phyloP scores from a whole-genome alignment of 2,329 filamentous ascomycete species.

The Leptographium lundbergii region DNA sequence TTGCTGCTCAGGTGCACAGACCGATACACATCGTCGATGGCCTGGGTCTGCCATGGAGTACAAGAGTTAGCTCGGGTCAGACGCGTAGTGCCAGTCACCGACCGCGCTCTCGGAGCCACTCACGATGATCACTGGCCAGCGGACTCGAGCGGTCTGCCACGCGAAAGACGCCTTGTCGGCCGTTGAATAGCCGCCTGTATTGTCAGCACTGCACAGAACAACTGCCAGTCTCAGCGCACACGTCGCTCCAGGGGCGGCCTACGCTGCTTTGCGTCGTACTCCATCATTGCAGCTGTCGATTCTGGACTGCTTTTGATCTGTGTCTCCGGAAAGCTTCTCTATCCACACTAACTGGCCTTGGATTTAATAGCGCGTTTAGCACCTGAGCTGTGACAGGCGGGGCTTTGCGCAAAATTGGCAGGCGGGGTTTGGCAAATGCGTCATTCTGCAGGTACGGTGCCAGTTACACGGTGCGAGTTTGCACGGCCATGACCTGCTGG shows the following conservation, averaged over 20 bases:
- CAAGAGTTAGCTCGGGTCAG: not conserved
- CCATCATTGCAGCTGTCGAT: slow-evolving; percentile 22
- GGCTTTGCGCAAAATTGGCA: no score
- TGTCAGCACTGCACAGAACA: not conserved
- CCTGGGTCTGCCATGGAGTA: slow-evolving; percentile 52
- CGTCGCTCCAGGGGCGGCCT: slow-evolving; percentile 19
- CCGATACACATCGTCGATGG: slow-evolving; percentile 89
- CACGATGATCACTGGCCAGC: slow-evolving; percentile 93
- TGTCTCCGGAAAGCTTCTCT: not conserved
- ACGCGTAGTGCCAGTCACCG: not conserved
- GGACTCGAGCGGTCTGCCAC: slow-evolving; percentile 66
- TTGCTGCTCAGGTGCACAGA: slow-evolving; percentile 48
- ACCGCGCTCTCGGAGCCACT: slow-evolving; percentile 2
- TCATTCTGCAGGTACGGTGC: not conserved
- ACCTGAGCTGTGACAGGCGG: no score
- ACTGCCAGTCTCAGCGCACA: no score
- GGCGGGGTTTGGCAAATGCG: not conserved
- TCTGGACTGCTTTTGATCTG: not conserved
- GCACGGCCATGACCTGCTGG: no score
- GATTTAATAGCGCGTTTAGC: not conserved
- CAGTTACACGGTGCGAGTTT: no score
- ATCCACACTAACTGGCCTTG: no score
- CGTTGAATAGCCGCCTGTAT: slow-evolving; percentile 62
- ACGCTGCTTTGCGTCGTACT: slow-evolving; percentile 64
- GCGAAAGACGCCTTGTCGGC: slow-evolving; percentile 79